Conservation (phyloP, 805 yeast genomes). For the Tetrapisispora namnaoensis region DNA sequence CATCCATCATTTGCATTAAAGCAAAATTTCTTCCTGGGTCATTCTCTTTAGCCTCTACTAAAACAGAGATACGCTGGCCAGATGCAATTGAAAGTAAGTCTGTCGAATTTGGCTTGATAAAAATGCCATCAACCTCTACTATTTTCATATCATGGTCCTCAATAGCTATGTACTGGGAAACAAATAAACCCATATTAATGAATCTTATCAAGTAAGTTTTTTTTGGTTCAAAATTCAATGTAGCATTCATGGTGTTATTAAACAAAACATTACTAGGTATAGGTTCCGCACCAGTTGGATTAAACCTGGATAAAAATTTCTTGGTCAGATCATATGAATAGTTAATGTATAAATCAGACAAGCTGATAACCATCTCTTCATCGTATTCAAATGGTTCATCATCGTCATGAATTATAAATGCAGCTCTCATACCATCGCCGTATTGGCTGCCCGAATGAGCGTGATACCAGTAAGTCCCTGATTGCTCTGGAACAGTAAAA, state of each 20-base stretch:
- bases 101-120: slow-evolving; percentile 47
- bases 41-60: slow-evolving; percentile 45
- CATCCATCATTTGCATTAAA: slow-evolving; percentile 53
- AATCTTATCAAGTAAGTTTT: slow-evolving; percentile 57
- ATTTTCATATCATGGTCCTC: slow-evolving; percentile 65
- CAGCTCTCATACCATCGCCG: slow-evolving; percentile 67
- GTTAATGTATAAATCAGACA: slow-evolving; percentile 58
- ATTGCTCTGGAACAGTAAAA: slow-evolving; percentile 57
- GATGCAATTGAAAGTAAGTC: slow-evolving; percentile 55
- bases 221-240: slow-evolving; percentile 46
- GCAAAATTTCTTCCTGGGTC: slow-evolving; percentile 41
- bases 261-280: slow-evolving; percentile 57
- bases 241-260: slow-evolving; percentile 52
- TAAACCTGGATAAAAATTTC: slow-evolving; percentile 50
- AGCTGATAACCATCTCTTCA: slow-evolving; percentile 46
- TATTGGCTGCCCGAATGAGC: slow-evolving; percentile 71
- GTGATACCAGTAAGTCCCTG: slow-evolving; percentile 80
- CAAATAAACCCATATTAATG: slow-evolving; percentile 61
- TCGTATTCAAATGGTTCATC: slow-evolving; percentile 50
- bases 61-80: slow-evolving; percentile 72
- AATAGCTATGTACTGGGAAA: slow-evolving; percentile 56
- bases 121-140: slow-evolving; percentile 69
- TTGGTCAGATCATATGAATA: slow-evolving; percentile 37
- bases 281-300: slow-evolving; percentile 83
- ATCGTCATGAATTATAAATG: slow-evolving; percentile 49